These are phyloP conservation scores for Coprinopsis sp. DNA, from an alignment of 768 basidiomycete genomes.

Conservation along the genomic window DNA sequence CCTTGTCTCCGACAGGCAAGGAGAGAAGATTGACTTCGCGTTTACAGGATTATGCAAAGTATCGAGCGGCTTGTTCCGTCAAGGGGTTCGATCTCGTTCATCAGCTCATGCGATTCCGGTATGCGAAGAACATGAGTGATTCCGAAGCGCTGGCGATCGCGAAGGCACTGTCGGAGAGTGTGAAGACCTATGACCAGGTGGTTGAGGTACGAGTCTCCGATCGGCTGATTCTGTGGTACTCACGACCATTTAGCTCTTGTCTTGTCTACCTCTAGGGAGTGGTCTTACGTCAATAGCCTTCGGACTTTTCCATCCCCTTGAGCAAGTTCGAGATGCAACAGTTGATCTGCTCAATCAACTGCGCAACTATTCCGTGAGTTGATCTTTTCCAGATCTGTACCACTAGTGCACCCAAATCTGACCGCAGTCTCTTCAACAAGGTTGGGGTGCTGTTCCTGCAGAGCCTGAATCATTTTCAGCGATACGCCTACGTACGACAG, in stretches of 20 bases:
- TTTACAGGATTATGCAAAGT: slow-evolving; percentile 62
- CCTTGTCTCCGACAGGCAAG: neutral
- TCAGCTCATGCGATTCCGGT: slow-evolving; percentile 78
- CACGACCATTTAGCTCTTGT: slow-evolving; percentile 58
- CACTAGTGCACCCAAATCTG: slow-evolving; percentile 5
- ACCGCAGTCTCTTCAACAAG: slow-evolving; percentile 31
- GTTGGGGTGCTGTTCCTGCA: slow-evolving; percentile 76
- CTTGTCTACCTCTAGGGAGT: slow-evolving; percentile 67
- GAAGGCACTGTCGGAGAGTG: slow-evolving; percentile 62
- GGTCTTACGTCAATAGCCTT: slow-evolving; percentile 86
- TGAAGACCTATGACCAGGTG: slow-evolving; percentile 82
- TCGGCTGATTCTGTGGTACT: slow-evolving; percentile 3
- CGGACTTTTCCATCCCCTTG: slow-evolving; percentile 85
- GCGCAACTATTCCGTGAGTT: slow-evolving; percentile 68
- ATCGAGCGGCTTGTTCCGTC: slow-evolving; percentile 52
- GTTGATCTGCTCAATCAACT: slow-evolving; percentile 83
- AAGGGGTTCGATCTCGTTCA: slow-evolving; percentile 81
- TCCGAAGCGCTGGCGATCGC: slow-evolving; percentile 73
- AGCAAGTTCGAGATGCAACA: slow-evolving; percentile 69
- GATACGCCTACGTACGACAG: slow-evolving; percentile 82
- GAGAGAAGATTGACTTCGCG: slow-evolving; percentile 5
- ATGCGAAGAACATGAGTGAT: slow-evolving; percentile 67
- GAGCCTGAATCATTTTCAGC: slow-evolving; percentile 82
- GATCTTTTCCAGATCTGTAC: slow-evolving; percentile 8
- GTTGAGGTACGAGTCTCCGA: slow-evolving; percentile 58